phyloP scores from a whole-genome alignment of 495 filamentous ascomycete species.

The Endocarpon pusillum region DNA sequence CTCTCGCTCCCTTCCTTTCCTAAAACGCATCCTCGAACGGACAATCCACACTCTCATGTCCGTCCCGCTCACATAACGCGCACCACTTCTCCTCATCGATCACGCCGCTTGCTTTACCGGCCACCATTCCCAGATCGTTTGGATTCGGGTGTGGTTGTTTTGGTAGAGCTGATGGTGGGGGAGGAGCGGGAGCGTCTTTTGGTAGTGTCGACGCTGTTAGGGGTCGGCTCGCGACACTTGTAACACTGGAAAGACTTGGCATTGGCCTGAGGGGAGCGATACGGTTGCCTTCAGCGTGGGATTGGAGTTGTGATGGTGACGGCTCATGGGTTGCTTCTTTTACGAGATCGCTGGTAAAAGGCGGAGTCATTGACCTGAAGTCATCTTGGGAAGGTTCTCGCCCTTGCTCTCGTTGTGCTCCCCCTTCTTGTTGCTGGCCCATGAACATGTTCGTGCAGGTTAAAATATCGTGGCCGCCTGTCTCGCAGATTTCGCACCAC shows the following conservation, averaged over 20 bases:
- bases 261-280: slow-evolving; percentile 32
- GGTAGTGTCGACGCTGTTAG: not conserved
- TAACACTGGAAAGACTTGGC: not conserved
- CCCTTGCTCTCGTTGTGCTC: slow-evolving; percentile 8
- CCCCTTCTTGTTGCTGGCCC: slow-evolving; percentile 8
- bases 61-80: slow-evolving; percentile 88
- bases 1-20: too few species aligned
- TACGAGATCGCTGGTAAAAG: too few species aligned
- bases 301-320: slow-evolving; percentile 14
- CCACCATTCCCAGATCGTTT: slow-evolving; percentile 49
- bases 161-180: not conserved
- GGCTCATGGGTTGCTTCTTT: slow-evolving; percentile 28
- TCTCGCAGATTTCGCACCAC: slow-evolving; percentile 96
- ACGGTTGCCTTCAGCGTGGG: slow-evolving; percentile 21
- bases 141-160: not conserved
- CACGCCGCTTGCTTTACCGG: slow-evolving; percentile 63
- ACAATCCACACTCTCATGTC: slow-evolving; percentile 90
- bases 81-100: slow-evolving; percentile 88
- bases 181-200: not conserved
- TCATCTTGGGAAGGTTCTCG: slow-evolving; percentile 11
- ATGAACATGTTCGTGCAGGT: slow-evolving; percentile 80
- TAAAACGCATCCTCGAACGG: too few species aligned
- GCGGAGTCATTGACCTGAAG: too few species aligned
- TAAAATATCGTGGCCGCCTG: slow-evolving; percentile 81
- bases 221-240: not conserved